Evolutionary conservation across 2,329 filamentous ascomycete genomes (phyloP), one percentile per base, ranked within the genome.

Genomic region (Nothopassalora personata): DNA sequence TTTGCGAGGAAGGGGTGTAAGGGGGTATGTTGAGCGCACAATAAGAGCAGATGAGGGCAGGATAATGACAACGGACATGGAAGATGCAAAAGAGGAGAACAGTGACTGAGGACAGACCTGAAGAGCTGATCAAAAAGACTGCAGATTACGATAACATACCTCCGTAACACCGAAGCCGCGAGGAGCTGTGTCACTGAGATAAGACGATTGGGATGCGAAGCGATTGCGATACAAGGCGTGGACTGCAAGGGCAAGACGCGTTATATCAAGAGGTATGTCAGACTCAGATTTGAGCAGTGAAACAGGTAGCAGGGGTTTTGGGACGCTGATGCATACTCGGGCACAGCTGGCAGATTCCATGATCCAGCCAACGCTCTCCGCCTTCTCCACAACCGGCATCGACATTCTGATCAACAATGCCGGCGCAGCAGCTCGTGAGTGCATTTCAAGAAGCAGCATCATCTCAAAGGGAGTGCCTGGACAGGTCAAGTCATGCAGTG

Each of bases 1-100:
- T 67, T 82, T 8, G 80, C 79, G n/a, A 71, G 68, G 34, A 73
- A 75, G 54, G 79, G 77, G 34, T 77, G 77, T 53, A 78, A 76
- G 57, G 73, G 18, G 43, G 54, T 57, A 47, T 19, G 54, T 49
- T 50, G 9, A n/a, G 9, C 7, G 47, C 19, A 7, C 23, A 23
- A 23, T 23, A 23, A 23, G 23, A 9, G 23, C 19, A 13, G 39
- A 23, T 1, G 34, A 18, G 33, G 19, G 18, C 18, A n/a, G 50
- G 50, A 28, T 11, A 9, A 45, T 13, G 34, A 36, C 34, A 36
- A 13, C 34, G 3, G 45, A 19, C 23, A 23, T 23, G 23, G 23
- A 23, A 23, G 23, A 23, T 3, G 23, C 23, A 23, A 23, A 2
- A 23, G 23, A 23, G 23, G 23, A 23, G 23, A 23, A 23, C 1